Base-by-base conservation (phyloP, 1,139 yeast genomes). In the Pichia cactophila region DNA sequence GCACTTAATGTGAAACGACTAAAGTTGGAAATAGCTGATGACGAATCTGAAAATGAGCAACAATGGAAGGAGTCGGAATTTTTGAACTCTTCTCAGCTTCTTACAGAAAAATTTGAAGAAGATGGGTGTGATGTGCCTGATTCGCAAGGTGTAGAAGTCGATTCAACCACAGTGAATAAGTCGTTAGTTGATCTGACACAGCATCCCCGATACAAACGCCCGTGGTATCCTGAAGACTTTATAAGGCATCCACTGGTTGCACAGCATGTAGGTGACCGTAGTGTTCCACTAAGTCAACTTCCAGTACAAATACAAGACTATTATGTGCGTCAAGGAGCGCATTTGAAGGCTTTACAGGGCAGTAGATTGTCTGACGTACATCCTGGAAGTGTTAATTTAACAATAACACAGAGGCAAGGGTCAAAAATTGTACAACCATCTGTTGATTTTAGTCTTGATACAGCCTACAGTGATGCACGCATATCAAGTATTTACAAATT, bases 201-300 rank as follows among this genome's bases (percentile, higher is more conserved):
- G 2, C 54, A 63, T 47, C 65, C 65, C 2, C 35, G 33, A 12
- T 45, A 56, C 3, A 47, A 54, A 6, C 40, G 58, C 12, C 47
- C 52, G 5, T 63, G 67, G 67, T 62, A 57, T 55, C 63, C 64
- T 2, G 67, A 62, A 49, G 66, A 63, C 44, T 63, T 63, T 48
- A 54, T 51, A 28, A 55, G 57, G 7, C 61, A 62, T 44, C 59
- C 62, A 10, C 50, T 42, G 9, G 49, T 44, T 39, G 50, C 45
- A 41, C 38, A 26, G n/a, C 16, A 29, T 23, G 31, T 48, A 6
- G 33, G 11, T 39, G 51, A 50, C 33, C 46, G 41, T 28, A n/a
- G 48, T 4, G 39, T 41, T 1, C 26, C 35, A 8, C 20, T 40
- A n/a, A 46, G 35, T 17, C 14, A 29, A 11, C 29, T 50, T 5